phyloP scores from a whole-genome alignment of 108 stramenopile genomes.

The Fragilaria crotonensis region DNA sequence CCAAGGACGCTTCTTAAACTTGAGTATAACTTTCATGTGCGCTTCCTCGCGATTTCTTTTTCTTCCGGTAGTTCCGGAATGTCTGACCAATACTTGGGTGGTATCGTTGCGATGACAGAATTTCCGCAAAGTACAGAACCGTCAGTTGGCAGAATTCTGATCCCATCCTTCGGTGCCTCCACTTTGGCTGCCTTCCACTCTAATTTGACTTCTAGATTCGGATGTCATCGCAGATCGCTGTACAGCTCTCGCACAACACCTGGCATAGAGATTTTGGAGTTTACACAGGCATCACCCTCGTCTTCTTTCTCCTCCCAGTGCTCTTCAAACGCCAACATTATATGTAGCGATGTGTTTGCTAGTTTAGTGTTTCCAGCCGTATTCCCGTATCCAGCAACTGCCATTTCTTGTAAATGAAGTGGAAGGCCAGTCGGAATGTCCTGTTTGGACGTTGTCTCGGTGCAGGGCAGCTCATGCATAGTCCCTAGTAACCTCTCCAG shows the following conservation, averaged over 20 bases:
- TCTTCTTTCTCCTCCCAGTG: constrained; percentile 27
- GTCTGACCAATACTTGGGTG: constrained; percentile 14
- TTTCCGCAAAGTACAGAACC: constrained; percentile 10
- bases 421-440: background rate
- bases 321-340: constrained; percentile 15
- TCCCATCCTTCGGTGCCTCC: background rate
- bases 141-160: background rate
- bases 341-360: constrained; percentile 8
- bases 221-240: constrained; percentile 1
- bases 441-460: background rate
- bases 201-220: background rate
- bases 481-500: constrained; percentile 18
- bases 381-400: constrained; percentile 34
- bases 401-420: constrained; percentile 8
- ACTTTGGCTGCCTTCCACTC: constrained; percentile 9
- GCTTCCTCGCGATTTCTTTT: constrained; percentile 22
- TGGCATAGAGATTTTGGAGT: constrained; percentile 8
- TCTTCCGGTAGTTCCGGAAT: constrained; percentile 7
- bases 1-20: constrained; percentile 17
- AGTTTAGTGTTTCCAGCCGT: constrained; percentile 29
- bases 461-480: constrained; percentile 1
- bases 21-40: constrained; percentile 21
- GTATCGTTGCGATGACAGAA: constrained; percentile 32
- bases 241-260: constrained; percentile 6
- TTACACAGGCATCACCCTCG: constrained; percentile 24